Conservation (phyloP, 1,284 basidiomycete genomes). For the Puccinia coronata region DNA sequence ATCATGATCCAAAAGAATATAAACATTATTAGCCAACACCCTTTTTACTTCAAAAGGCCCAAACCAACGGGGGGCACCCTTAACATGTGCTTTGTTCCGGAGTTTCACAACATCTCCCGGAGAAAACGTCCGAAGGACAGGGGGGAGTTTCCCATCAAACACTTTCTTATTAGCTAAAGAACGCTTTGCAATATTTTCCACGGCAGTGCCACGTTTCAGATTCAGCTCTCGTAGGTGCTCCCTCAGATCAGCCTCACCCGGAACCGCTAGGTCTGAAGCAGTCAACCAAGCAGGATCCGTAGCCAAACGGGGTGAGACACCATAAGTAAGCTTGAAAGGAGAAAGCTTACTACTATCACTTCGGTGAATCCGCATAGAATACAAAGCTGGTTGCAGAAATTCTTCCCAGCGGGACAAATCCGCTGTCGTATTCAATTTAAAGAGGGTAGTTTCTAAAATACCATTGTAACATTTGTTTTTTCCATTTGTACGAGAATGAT, state of each 20-base stretch:
- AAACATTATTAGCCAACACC: neutral
- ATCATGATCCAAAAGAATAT: no score
- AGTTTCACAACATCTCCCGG: neutral
- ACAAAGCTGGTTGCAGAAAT: constrained; percentile 1
- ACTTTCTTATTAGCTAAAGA: neutral
- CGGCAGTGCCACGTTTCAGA: neutral
- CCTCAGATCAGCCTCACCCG: no score
- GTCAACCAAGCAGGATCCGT: neutral
- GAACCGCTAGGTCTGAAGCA: neutral
- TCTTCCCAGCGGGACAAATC: no score
- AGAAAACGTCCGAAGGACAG: neutral
- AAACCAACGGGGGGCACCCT: constrained; percentile 17
- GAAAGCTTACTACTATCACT: no score
- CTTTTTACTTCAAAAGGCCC: neutral
- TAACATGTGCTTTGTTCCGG: neutral
- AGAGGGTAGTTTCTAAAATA: neutral
- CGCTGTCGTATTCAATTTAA: neutral
- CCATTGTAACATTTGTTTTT: constrained; percentile 21
- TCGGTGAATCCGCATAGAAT: neutral
- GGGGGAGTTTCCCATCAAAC: neutral
- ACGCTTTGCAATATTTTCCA: neutral
- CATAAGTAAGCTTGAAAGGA: constrained; percentile 14
- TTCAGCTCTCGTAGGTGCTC: neutral
- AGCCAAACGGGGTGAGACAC: neutral
- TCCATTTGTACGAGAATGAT: no score